phyloP scores from a whole-genome alignment of 2,329 filamentous ascomycete genomes.

The Stemphylium vesicarium region DNA sequence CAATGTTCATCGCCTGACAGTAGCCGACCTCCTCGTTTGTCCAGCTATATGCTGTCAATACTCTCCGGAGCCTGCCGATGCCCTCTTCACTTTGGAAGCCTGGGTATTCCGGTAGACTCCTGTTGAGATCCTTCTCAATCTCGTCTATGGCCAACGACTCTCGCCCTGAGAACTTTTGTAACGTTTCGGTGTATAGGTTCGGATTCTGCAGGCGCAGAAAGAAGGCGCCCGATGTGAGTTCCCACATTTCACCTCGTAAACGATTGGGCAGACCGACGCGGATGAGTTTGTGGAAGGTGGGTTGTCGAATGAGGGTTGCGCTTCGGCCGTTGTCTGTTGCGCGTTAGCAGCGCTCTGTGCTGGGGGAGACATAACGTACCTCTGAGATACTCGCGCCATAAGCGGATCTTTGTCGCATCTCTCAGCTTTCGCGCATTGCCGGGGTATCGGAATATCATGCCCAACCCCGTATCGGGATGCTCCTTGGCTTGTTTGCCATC shows the following conservation, averaged over 20 bases:
- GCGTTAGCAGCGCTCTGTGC: constrained; percentile 18
- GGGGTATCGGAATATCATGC: constrained; percentile 91
- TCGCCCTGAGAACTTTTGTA: constrained; percentile 80
- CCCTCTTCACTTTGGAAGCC: constrained; percentile 97
- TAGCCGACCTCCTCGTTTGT: constrained; percentile 94
- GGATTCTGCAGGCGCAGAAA: constrained; percentile 88
- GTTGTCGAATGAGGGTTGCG: constrained; percentile 88
- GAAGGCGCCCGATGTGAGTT: constrained; percentile 88
- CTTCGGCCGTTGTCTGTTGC: constrained; percentile 84
- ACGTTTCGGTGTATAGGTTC: constrained; percentile 80
- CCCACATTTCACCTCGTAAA: constrained; percentile 93
- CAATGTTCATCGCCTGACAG: constrained; percentile 99
- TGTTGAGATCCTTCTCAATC: constrained; percentile 97
- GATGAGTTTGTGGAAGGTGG: constrained; percentile 97
- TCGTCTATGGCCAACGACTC: constrained; percentile 97
- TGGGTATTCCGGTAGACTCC: constrained; percentile 94
- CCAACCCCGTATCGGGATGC: constrained; percentile 90
- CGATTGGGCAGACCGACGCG: constrained; percentile 93
- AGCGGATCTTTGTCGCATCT: constrained; percentile 93
- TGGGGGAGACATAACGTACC: constrained; percentile 42
- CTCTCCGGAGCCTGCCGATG: constrained; percentile 84
- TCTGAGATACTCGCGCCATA: constrained; percentile 95
- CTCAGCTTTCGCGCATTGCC: constrained; percentile 92
- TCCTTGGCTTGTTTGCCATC: constrained; percentile 56
- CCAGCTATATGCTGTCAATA: constrained; percentile 98